Conservation (phyloP, 495 filamentous ascomycete species). For the Neurospora sp. region DNA sequence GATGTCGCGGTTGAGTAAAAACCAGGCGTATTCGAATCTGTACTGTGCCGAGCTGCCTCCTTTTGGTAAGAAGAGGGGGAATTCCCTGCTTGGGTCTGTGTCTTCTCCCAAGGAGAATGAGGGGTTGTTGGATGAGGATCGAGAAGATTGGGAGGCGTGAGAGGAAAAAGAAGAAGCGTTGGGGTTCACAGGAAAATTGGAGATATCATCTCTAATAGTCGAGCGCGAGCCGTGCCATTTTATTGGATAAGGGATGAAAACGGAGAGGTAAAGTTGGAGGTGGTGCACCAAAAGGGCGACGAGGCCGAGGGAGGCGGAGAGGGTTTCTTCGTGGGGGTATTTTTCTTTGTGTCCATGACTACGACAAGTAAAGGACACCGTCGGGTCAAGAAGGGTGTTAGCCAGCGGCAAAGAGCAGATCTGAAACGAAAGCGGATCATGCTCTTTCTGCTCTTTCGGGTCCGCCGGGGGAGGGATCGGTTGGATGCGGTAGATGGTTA, state of each 20-base stretch:
- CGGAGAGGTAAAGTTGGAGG: constrained; percentile 72
- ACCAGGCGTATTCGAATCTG: constrained; percentile 91
- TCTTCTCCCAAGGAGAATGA: neutral
- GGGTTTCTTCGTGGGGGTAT: constrained; percentile 46
- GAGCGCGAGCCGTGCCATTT: constrained; percentile 59
- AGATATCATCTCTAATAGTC: constrained; percentile 72
- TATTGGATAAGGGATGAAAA: constrained; percentile 67
- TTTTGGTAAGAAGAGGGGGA: constrained; percentile 66
- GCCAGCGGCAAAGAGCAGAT: constrained; percentile 68
- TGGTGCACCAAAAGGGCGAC: constrained; percentile 66
- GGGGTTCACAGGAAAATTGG: constrained; percentile 36
- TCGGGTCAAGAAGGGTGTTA: constrained; percentile 56
- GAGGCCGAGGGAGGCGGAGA: constrained; percentile 75
- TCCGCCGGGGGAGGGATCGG: constrained; percentile 36
- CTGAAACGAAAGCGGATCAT: constrained; percentile 54
- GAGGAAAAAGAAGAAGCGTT: neutral
- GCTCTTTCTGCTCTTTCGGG: neutral
- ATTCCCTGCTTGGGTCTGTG: constrained; percentile 48
- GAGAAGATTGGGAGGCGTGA: neutral
- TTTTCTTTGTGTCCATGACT: neutral
- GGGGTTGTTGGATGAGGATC: neutral
- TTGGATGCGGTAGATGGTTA: constrained; percentile 68
- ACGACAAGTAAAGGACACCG: too few species aligned
- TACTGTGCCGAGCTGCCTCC: constrained; percentile 57
- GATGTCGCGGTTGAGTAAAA: constrained; percentile 87